Conservation (phyloP, 805 yeast genomes). For the Saturnispora zaruensis region DNA sequence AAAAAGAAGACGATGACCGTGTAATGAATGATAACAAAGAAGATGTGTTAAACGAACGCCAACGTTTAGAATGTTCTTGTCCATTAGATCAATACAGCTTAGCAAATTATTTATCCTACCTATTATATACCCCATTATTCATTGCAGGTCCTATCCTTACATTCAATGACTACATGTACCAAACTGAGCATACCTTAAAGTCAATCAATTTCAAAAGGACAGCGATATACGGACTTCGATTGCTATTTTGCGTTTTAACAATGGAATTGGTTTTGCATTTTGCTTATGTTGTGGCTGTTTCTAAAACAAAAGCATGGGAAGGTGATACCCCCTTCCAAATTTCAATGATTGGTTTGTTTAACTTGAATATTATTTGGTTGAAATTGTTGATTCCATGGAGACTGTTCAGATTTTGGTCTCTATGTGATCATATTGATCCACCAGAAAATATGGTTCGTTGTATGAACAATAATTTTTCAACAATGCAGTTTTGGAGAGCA, state of each 20-base stretch:
- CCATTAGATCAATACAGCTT: slow-evolving; percentile 51
- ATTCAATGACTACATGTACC: slow-evolving; percentile 83
- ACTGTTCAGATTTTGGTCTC: slow-evolving; percentile 84
- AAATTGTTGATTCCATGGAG: slow-evolving; percentile 95
- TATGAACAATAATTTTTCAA: slow-evolving; percentile 88
- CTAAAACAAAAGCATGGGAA: slow-evolving; percentile 83
- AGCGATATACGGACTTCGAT: slow-evolving; percentile 54
- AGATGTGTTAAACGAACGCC: slow-evolving; percentile 43
- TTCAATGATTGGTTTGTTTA: slow-evolving; percentile 89
- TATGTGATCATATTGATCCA: slow-evolving; percentile 88
- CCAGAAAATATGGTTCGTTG: slow-evolving; percentile 98
- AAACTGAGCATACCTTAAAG: slow-evolving; percentile 49
- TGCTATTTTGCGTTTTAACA: slow-evolving; percentile 62
- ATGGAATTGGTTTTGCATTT: slow-evolving; percentile 88
- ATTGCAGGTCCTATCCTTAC: slow-evolving; percentile 94
- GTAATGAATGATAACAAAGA: neutral
- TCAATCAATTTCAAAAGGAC: slow-evolving; percentile 51
- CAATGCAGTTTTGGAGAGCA: slow-evolving; percentile 95
- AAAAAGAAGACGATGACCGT: neutral
- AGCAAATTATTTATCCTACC: slow-evolving; percentile 64
- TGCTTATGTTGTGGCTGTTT: slow-evolving; percentile 88
- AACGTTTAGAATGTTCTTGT: slow-evolving; percentile 56
- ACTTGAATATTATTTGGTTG: slow-evolving; percentile 86
- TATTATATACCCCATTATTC: slow-evolving; percentile 79
- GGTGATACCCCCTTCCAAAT: slow-evolving; percentile 87